phyloP scores from a whole-genome alignment of 257 asterid genomes.

The Nyctanthes arbortristis region DNA sequence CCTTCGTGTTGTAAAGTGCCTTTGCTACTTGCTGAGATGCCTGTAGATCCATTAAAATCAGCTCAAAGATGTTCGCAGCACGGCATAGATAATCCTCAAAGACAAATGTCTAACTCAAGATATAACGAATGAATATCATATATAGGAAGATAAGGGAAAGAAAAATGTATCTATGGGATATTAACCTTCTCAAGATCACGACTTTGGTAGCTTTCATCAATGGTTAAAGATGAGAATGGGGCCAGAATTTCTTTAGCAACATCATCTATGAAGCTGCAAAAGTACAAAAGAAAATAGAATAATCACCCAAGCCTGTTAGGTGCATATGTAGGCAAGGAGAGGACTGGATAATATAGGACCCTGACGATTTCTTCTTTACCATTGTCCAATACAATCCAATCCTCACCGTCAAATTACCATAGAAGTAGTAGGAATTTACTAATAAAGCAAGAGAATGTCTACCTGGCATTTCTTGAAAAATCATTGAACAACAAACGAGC shows the following conservation, averaged over 20 bases:
- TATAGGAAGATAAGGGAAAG: background rate
- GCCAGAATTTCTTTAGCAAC: slow-evolving; percentile 72
- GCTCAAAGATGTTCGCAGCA: slow-evolving; percentile 5
- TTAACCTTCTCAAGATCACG: slow-evolving; percentile 98
- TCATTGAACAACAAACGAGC: slow-evolving; percentile 84
- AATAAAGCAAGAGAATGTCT: slow-evolving; percentile 24
- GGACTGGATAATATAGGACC: background rate
- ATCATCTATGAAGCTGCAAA: slow-evolving; percentile 76
- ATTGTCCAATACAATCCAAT: background rate
- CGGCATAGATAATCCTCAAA: background rate
- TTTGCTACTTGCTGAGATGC: slow-evolving; percentile 91
- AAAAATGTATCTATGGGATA: background rate
- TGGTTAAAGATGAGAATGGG: slow-evolving; percentile 66
- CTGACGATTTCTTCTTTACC: background rate
- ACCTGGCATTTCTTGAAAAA: slow-evolving; percentile 74
- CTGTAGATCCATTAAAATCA: slow-evolving; percentile 43
- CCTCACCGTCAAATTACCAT: background rate
- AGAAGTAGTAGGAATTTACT: background rate
- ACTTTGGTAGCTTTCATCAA: slow-evolving; percentile 87
- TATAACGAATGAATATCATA: background rate
- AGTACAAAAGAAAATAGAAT: slow-evolving; percentile 14
- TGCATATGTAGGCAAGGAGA: background rate
- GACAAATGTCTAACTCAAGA: background rate
- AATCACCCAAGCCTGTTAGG: slow-evolving; percentile 13
- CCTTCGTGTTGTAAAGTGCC: slow-evolving; percentile 72